Percentiles rank a stretch among this genome's conserved stretches.
Evolutionary conservation across 441 rosid genomes (phyloP).

Genomic region (Arabidopsis lyrata): DNA sequence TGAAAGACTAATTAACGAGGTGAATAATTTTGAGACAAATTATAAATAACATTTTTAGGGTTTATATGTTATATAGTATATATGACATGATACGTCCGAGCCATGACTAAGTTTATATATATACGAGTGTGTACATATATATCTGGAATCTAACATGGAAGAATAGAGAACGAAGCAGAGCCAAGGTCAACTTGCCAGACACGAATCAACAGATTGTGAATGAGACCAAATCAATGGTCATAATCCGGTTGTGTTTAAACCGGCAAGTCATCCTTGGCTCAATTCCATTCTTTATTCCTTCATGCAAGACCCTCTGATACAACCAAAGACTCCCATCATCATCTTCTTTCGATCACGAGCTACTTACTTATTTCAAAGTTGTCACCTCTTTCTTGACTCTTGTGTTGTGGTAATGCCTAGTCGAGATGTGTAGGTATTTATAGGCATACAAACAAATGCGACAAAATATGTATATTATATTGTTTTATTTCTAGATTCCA

Average conservation of each 20-base stretch:
- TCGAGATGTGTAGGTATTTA: slow-evolving; percentile 20
- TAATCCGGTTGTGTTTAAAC: slow-evolving; percentile 34
- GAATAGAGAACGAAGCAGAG: slow-evolving; percentile 42
- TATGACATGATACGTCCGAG: not conserved
- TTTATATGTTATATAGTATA: not conserved
- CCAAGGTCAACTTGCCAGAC: slow-evolving; percentile 44
- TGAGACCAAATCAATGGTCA: slow-evolving; percentile 24
- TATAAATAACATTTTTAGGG: not conserved
- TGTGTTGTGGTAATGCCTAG: slow-evolving; percentile 30
- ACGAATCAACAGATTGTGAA: slow-evolving; percentile 30
- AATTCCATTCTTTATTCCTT: slow-evolving; percentile 28
- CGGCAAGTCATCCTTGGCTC: slow-evolving; percentile 52
- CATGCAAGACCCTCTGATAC: slow-evolving; percentile 42
- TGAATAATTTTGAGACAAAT: not conserved
- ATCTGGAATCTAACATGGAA: slow-evolving; percentile 34
- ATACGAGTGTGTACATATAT: not conserved
- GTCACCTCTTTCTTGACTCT: slow-evolving; percentile 9
- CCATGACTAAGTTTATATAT: not conserved
- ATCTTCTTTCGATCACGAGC: slow-evolving; percentile 12
- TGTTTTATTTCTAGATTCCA: slow-evolving; percentile 17
- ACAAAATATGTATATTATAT: not conserved
- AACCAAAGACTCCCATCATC: slow-evolving; percentile 1
- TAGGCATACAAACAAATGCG: slow-evolving; percentile 18
- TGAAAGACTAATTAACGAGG: not conserved
- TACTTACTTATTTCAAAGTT: slow-evolving; percentile 8